Evolutionary conservation across 768 basidiomycete species (phyloP).

Genomic region (Lactarius tabidus): DNA sequence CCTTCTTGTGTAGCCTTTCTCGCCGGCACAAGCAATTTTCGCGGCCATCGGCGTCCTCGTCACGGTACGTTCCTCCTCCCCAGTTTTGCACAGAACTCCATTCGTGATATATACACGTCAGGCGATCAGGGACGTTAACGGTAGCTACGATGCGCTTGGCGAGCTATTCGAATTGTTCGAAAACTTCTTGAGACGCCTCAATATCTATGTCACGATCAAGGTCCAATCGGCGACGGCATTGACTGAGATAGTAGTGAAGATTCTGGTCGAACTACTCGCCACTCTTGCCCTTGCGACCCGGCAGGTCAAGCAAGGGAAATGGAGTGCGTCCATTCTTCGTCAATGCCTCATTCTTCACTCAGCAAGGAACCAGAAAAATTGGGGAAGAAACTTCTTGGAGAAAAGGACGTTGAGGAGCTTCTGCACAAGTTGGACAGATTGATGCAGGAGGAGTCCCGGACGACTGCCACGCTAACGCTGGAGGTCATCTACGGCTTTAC

Average conservation of each 20-base stretch:
- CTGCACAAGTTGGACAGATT: background rate
- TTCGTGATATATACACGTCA: background rate
- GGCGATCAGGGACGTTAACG: background rate
- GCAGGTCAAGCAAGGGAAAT: background rate
- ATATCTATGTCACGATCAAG: background rate
- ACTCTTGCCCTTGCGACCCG: background rate
- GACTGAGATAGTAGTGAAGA: background rate
- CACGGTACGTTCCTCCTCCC: background rate
- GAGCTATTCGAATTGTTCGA: background rate
- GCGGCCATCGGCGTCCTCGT: background rate
- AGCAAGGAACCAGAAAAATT: background rate
- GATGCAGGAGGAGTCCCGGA: background rate
- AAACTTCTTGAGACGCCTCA: background rate
- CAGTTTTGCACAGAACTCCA: too few species aligned
- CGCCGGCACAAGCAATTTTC: background rate
- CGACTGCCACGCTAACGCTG: background rate
- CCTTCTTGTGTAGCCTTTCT: background rate
- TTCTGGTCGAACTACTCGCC: background rate
- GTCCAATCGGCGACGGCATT: background rate
- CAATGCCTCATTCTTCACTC: background rate
- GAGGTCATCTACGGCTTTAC: background rate
- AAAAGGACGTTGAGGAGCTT: background rate
- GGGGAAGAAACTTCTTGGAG: background rate
- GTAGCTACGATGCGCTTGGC: background rate
- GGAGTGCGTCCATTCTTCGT: background rate